A percentile compares a stretch with the other conserved stretches of the same genome.
Evolutionary conservation across 257 asterid genomes (phyloP).

Genomic region (Anisodus tanguticus): DNA sequence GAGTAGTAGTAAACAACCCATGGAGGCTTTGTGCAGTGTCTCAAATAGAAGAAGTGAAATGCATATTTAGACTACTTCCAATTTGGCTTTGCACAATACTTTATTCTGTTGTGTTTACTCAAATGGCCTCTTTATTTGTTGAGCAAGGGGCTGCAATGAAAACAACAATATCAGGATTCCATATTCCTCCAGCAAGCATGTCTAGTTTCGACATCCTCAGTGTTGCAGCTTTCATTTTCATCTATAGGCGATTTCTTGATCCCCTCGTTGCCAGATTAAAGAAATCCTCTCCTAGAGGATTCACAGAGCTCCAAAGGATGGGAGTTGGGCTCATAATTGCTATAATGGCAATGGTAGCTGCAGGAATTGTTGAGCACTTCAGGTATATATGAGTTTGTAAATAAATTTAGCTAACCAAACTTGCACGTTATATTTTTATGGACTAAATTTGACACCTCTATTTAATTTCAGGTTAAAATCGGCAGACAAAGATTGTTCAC

Average conservation of each 20-base stretch:
- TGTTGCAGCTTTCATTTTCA: conserved; percentile 83
- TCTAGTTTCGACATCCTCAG: conserved; percentile 91
- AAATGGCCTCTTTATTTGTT: conserved; percentile 87
- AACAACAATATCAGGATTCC: conserved; percentile 68
- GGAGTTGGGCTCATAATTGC: conserved; percentile 83
- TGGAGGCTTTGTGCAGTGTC: conserved; percentile 81
- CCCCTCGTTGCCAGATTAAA: conserved; percentile 52
- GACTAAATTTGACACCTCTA: neutral
- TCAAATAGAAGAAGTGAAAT: conserved; percentile 91
- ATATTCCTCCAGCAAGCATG: conserved; percentile 96
- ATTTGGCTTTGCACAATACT: conserved; percentile 93
- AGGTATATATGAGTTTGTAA: conserved; percentile 35
- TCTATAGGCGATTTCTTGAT: conserved; percentile 67
- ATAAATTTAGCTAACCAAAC: neutral
- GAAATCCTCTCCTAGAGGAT: conserved; percentile 43
- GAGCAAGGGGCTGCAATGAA: conserved; percentile 96
- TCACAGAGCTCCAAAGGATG: conserved; percentile 82
- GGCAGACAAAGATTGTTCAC: conserved; percentile 40
- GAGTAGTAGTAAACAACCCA: conserved; percentile 30
- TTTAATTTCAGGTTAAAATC: conserved; percentile 47
- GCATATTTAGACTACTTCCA: conserved; percentile 82
- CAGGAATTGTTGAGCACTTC: conserved; percentile 80
- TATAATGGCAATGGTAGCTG: conserved; percentile 72
- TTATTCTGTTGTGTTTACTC: conserved; percentile 96
- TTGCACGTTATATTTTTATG: neutral